Evolutionary conservation across 768 basidiomycete genomes (phyloP), one percentile per base, ranked within the genome.

Genomic region (Russula emetica): DNA sequence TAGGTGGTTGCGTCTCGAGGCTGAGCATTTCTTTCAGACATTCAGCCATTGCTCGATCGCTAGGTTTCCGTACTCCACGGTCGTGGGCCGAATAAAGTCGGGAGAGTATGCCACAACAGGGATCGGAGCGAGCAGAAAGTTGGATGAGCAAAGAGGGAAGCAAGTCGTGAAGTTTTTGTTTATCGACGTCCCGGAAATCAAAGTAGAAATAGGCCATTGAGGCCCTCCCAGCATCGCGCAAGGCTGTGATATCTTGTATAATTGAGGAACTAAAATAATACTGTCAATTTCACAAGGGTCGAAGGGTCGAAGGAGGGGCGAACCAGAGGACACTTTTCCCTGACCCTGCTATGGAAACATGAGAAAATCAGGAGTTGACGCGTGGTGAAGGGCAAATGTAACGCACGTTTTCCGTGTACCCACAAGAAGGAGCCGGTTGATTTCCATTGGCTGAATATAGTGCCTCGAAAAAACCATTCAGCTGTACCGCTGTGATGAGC

Each of bases 351-450:
- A 28, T 18, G 5, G 9, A 28, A 51, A 36, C 34, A 7, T 5
- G 28, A 38, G 20, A 42, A 18, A 18, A 26, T 24, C 14, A 55
- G 14, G 54, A 1, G 36, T 36, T 2, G 22, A 26, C 22, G 24
- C 7, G 1, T 18, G 26, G 26, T 28, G 14, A 9, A 7, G 13
- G 3, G 1, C 16, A 5, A 55, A 26, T 13, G 10, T 20, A n/a
- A 44, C 38, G 10, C 28, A 56, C 55, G 55, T 26, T 56, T 56
- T 28, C 55, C 55, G 4, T 56, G 26, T 20, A 56, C 2, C 40
- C 55, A 56, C 38, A 56, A 30, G 2, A 56, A 20, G 9, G 55
- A 40, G n/a, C 10, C 40, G 2, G 40, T 30, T 5, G 20, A 44
- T 30, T 28, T 56, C 55, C 55, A 56, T 30, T 44, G 16, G 5